phyloP scores from a whole-genome alignment of 257 asterid genomes.

The Henckelia pumila region DNA sequence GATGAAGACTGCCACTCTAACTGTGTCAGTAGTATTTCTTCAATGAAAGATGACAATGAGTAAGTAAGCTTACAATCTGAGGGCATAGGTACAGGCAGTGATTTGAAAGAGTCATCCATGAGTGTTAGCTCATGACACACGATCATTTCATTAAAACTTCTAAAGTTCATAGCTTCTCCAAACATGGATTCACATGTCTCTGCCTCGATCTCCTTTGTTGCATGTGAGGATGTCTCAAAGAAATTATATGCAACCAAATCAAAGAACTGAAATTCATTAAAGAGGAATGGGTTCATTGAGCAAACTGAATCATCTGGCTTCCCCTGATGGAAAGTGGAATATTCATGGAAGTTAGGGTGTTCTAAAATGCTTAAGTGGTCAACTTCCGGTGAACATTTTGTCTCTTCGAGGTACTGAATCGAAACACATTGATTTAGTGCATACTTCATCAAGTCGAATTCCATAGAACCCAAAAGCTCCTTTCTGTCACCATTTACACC shows the following conservation, averaged over 20 bases:
- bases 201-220: conserved; percentile 40
- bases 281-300: conserved; percentile 33
- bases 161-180: conserved; percentile 61
- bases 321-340: conserved; percentile 29
- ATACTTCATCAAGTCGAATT: conserved; percentile 53
- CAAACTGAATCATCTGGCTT: conserved; percentile 31
- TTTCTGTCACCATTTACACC: conserved; percentile 35
- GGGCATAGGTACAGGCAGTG: conserved; percentile 80
- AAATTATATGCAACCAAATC: conserved; percentile 46
- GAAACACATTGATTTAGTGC: conserved; percentile 39
- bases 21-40: conserved; percentile 45
- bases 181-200: conserved; percentile 63
- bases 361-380: conserved; percentile 46
- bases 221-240: conserved; percentile 42
- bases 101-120: conserved; percentile 63
- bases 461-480: conserved; percentile 50
- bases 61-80: conserved; percentile 36
- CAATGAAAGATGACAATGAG: conserved; percentile 46
- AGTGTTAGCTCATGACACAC: conserved; percentile 82
- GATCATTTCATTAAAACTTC: conserved; percentile 55
- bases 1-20: conserved; percentile 61
- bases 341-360: conserved; percentile 36
- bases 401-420: conserved; percentile 34
- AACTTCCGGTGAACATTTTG: conserved; percentile 32
- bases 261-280: conserved; percentile 57